Base-by-base conservation (phyloP, 495 filamentous ascomycete genomes). In the Hyphodiscus hymeniophilus region DNA sequence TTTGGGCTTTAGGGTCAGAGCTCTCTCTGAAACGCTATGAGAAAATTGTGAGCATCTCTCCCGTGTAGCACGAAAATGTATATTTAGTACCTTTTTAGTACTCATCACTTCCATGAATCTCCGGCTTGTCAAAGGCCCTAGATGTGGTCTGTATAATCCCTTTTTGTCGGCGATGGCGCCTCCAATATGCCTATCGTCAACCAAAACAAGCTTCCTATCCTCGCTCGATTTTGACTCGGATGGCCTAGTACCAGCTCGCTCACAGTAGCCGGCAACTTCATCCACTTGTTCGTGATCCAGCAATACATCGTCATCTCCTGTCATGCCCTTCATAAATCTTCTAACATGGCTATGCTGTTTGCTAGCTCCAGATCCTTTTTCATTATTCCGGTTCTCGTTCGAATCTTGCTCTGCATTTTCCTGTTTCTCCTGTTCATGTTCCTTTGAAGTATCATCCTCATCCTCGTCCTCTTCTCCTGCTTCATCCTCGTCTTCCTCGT, bases 61-160 rank as follows among this genome's bases (percentile, higher is more conserved):
- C 18, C 8, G 3, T n/a, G n/a, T n/a, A n/a, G n/a, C n/a, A n/a
- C n/a, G n/a, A n/a, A n/a, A n/a, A n/a, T n/a, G n/a, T n/a, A n/a
- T n/a, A n/a, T n/a, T n/a, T n/a, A n/a, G n/a, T n/a, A n/a, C n/a
- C n/a, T n/a, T n/a, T n/a, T n/a, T n/a, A n/a, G n/a, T n/a, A n/a
- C n/a, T n/a, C n/a, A n/a, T n/a, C n/a, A n/a, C n/a, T n/a, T n/a
- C n/a, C n/a, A n/a, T n/a, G n/a, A n/a, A n/a, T n/a, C n/a, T n/a
- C n/a, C n/a, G n/a, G n/a, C n/a, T n/a, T n/a, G 45, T 47, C 35
- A 47, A 47, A 15, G 45, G 45, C 17, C 45, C 45, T 22, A 26
- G 33, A n/a, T 47, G 17, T 24, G 45, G 45, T 13, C 45, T 47
- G 33, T 20, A 16, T 13, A 38, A 21, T 39, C 44, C 44, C 32